Base-by-base conservation (phyloP, 2,329 filamentous ascomycete species). In the Capronia americana region DNA sequence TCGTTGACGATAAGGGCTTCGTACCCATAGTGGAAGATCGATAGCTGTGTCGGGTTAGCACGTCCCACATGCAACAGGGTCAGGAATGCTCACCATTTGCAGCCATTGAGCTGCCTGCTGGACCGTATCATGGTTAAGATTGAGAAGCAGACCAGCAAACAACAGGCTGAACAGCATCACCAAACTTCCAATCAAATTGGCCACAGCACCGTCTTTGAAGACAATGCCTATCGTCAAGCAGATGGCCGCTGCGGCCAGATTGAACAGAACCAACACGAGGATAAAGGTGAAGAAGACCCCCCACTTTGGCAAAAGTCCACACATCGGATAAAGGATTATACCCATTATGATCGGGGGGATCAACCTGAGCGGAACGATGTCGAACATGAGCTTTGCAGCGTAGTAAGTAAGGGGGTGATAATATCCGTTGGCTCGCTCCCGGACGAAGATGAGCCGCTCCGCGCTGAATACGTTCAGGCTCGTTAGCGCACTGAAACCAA, bases 11-110 rank as follows among this genome's bases (percentile, higher is more conserved):
- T 96, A 14, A 99, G 86, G 1, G 92, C 91, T 82, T 99, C 95
- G 73, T 98, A 98, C 4, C 90, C 94, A 76, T 96, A 99, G 77
- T 99, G 95, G 85, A 99, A 99, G 69, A 99, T 99, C 1, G 93
- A 97, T 8, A 99, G 82, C 80, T 90, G 72, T 30, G 61, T 11
- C 4, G 20, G 38, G 64, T 79, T 73, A 81, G 75, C 55, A 67
- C 17, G 64, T 71, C 32, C 17, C 65, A 38, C 32, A 60, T 7
- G 23, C 14, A 14, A 8, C 7, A 5, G 28, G 51, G 38, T 24
- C 61, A 28, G 38, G 4, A 30, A 23, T 23, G 28, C 51, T 24
- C 80, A 90, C 87, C 57, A 87, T 88, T 82, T 99, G 95, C 59
- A 99, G 80, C 95, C 95, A 99, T 69, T 93, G 79, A 1, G 94